Evolutionary conservation across 768 basidiomycete genomes (phyloP).

Genomic region (Tubosaeta sp.): DNA sequence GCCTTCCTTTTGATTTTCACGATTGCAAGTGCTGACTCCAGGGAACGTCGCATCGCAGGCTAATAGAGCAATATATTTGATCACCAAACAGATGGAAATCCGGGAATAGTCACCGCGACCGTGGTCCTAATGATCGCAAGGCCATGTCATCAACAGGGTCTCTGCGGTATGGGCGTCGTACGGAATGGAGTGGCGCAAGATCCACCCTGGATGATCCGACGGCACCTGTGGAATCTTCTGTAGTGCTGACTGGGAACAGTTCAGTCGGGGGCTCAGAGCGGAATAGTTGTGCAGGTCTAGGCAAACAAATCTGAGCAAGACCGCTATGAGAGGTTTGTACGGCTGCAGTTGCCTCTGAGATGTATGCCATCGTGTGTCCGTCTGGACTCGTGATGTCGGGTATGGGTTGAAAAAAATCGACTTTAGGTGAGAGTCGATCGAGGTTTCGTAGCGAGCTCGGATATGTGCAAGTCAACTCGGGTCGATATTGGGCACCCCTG

Average conservation of each 20-base stretch:
- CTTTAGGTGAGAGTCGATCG: constrained; percentile 18
- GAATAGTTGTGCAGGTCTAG: constrained; percentile 31
- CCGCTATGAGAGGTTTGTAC: constrained; percentile 9
- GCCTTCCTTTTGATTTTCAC: constrained; percentile 3
- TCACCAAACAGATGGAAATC: constrained; percentile 16
- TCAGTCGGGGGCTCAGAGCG: constrained; percentile 25
- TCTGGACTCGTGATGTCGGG: constrained; percentile 4
- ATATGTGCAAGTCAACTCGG: constrained; percentile 15
- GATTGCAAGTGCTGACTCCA: constrained; percentile 2
- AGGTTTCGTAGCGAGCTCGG: constrained; percentile 15
- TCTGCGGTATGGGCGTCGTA: constrained; percentile 58
- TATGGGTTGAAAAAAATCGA: constrained; percentile 11
- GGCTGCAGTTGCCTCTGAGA: constrained; percentile 4
- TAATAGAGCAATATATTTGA: constrained; percentile 16
- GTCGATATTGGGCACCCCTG: constrained; percentile 12
- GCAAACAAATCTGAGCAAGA: constrained; percentile 26
- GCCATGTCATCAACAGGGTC: constrained; percentile 60
- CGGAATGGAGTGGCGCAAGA: constrained; percentile 55
- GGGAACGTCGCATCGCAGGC: constrained; percentile 10
- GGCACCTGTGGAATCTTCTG: constrained; percentile 15
- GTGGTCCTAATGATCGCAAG: constrained; percentile 45
- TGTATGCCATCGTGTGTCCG: constrained; percentile 7
- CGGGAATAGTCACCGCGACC: constrained; percentile 34
- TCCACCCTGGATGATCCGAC: constrained; percentile 33
- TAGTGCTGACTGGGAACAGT: constrained; percentile 27